phyloP scores from a whole-genome alignment of 2,329 filamentous ascomycete species.

The Colletotrichum tamarilloi region DNA sequence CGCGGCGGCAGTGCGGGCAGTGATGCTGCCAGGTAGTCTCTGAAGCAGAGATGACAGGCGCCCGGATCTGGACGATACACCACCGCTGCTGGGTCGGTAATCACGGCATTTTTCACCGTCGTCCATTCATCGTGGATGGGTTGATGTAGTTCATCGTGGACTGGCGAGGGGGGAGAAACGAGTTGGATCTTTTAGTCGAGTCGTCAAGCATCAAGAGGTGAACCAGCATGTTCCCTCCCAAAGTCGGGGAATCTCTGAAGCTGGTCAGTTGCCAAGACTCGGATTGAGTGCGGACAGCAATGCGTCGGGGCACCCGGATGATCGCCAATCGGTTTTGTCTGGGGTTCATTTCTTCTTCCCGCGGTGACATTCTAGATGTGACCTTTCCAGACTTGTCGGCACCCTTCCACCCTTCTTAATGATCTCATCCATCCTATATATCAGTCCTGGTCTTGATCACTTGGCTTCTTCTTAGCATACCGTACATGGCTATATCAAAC shows the following conservation, averaged over 20 bases:
- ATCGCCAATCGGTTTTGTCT: not conserved
- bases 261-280: slow-evolving; percentile 12
- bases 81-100: not conserved
- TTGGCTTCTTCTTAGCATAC: not conserved
- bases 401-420: not conserved
- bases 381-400: not conserved
- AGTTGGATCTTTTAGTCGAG: not conserved
- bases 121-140: not conserved
- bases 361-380: not conserved
- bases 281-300: slow-evolving; percentile 4
- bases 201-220: not conserved
- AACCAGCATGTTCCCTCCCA: slow-evolving; percentile 24
- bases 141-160: not conserved
- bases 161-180: not conserved
- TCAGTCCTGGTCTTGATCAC: too few relatives aligned
- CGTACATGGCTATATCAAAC: not conserved
- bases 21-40: not conserved
- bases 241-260: not conserved
- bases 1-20: not conserved
- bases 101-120: not conserved
- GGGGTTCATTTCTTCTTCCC: not conserved
- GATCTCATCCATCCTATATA: not conserved
- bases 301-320: slow-evolving; percentile 9
- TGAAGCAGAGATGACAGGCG: not conserved
- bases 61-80: not conserved